Conservation (phyloP, 2,329 filamentous ascomycete species). For the Fusarium floridanum region DNA sequence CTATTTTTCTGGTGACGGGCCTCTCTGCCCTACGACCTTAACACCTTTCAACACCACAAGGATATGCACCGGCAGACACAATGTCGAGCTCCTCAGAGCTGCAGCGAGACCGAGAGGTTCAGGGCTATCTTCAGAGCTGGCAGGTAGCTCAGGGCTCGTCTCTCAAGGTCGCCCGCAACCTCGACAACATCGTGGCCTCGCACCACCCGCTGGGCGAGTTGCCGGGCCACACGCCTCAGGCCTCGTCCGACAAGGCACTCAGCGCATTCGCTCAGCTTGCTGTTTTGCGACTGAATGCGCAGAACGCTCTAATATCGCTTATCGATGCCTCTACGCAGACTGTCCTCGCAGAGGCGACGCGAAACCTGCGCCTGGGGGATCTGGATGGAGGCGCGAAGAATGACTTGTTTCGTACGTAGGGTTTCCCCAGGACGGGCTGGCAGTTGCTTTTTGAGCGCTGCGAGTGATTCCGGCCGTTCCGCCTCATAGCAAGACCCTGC, state of each 20-base stretch:
- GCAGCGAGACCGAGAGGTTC: constrained; percentile 51
- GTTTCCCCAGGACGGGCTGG: background rate
- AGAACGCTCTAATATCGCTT: constrained; percentile 63
- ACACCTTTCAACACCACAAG: background rate
- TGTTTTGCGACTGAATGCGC: constrained; percentile 60
- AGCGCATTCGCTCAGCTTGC: constrained; percentile 65
- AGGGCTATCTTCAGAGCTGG: constrained; percentile 50
- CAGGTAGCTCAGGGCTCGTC: constrained; percentile 50
- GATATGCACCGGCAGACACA: constrained; percentile 25
- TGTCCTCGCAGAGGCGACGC: constrained; percentile 65
- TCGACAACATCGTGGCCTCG: constrained; percentile 49
- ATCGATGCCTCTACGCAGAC: constrained; percentile 61
- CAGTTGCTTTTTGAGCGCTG: background rate
- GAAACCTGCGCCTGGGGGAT: constrained; percentile 55
- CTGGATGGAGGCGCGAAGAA: constrained; percentile 43
- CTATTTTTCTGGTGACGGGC: background rate
- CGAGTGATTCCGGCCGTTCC: background rate
- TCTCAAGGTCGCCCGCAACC: constrained; percentile 48
- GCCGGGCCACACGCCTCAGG: constrained; percentile 49
- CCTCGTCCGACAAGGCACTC: constrained; percentile 55
- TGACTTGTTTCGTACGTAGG: constrained; percentile 52
- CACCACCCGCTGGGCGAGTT: constrained; percentile 27
- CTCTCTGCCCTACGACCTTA: too few relatives aligned
- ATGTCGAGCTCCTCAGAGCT: constrained; percentile 45
- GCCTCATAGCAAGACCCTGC: background rate